These are phyloP conservation scores for Fagopyrum esculentum DNA, from an alignment of 148 eudicot species.

Conservation along the genomic window DNA sequence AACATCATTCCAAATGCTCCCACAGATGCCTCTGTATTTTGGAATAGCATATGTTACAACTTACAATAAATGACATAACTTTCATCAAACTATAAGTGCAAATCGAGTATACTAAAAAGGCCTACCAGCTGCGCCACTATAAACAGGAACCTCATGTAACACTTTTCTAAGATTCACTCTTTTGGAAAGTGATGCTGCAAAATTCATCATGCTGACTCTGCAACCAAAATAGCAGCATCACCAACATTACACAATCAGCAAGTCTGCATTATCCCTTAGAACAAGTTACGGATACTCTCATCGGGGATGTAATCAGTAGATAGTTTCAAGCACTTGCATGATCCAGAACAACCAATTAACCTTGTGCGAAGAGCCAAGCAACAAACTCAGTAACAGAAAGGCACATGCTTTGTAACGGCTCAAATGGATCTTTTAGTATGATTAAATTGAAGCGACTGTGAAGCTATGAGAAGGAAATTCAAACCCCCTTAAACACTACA, in stretches of 20 bases:
- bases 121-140: slow-evolving; percentile 38
- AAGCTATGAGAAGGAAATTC: background rate
- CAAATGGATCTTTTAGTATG: background rate
- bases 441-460: background rate
- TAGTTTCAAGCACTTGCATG: background rate
- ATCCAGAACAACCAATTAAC: background rate
- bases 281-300: background rate
- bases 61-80: background rate
- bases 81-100: background rate
- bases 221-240: background rate
- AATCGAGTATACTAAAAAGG: background rate
- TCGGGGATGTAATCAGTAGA: background rate
- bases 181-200: slow-evolving; percentile 37
- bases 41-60: background rate
- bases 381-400: background rate
- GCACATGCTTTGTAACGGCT: background rate
- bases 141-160: slow-evolving; percentile 37
- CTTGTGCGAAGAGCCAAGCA: background rate
- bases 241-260: background rate
- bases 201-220: slow-evolving; percentile 31
- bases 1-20: slow-evolving; percentile 52
- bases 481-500: too few relatives aligned
- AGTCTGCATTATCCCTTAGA: background rate
- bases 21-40: slow-evolving; percentile 38
- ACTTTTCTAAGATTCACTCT: slow-evolving; percentile 37